Percentiles rank a stretch among this genome's conserved stretches.
Evolutionary conservation across 257 asterid species (phyloP).

Genomic region (Eucommia ulmoides): DNA sequence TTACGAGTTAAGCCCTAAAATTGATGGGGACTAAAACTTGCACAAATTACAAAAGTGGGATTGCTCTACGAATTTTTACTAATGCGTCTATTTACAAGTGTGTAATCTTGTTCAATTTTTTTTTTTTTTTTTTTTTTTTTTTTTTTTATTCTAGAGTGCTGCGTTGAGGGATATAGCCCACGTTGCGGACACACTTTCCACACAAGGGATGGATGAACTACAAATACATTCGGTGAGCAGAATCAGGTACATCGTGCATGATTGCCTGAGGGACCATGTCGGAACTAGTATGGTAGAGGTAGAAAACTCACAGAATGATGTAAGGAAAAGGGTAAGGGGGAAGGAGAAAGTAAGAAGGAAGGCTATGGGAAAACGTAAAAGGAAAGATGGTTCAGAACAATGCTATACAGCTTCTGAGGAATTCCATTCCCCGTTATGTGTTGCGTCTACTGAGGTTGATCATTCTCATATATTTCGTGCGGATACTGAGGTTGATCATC

Average conservation of each 20-base stretch:
- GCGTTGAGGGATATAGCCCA: conserved; percentile 77
- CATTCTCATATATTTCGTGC: conserved; percentile 27
- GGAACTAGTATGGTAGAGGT: conserved; percentile 25
- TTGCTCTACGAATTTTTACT: too few relatives aligned
- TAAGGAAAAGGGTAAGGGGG: conserved; percentile 48
- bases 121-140: too few relatives aligned
- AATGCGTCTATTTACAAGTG: too few relatives aligned
- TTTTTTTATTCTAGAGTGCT: conserved; percentile 53
- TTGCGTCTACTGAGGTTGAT: conserved; percentile 20
- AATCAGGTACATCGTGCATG: conserved; percentile 59
- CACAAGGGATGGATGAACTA: conserved; percentile 81
- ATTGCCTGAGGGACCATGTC: conserved; percentile 61
- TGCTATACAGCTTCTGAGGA: conserved; percentile 22
- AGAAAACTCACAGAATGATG: conserved; percentile 37
- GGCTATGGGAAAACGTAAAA: conserved; percentile 54
- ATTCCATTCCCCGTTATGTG: conserved; percentile 26
- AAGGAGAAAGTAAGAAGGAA: conserved; percentile 86
- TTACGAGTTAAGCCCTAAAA: too few relatives aligned
- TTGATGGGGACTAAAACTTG: too few relatives aligned
- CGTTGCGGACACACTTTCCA: conserved; percentile 57
- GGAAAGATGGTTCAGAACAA: conserved; percentile 56
- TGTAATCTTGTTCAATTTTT: too few relatives aligned
- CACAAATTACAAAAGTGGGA: too few relatives aligned
- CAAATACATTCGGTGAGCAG: conserved; percentile 61
- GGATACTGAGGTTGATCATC: conserved; percentile 24